These are phyloP conservation scores for Quercus rubra DNA, from an alignment of 306 rosid genomes.

Conservation along the genomic window DNA sequence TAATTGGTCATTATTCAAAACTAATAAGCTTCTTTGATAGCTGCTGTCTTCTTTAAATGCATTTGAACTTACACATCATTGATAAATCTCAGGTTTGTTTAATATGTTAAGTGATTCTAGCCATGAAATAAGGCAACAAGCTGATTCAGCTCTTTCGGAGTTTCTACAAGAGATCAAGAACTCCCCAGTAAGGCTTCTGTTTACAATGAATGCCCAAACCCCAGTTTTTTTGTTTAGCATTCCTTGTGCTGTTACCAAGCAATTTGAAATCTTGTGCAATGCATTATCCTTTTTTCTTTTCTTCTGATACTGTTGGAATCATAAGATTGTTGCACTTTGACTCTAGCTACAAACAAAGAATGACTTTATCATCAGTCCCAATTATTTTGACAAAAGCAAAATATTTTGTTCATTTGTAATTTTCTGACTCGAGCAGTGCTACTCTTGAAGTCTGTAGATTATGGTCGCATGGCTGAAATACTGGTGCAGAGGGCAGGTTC, in stretches of 20 bases:
- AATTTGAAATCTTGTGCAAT: conserved; percentile 10
- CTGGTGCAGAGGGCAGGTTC: conserved; percentile 94
- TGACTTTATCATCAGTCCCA: conserved; percentile 16
- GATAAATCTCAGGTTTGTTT: conserved; percentile 74
- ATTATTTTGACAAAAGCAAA: conserved; percentile 39
- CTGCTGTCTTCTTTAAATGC: conserved; percentile 1
- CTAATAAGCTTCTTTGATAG: conserved; percentile 4
- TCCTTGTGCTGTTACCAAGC: background rate
- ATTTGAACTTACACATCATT: conserved; percentile 22
- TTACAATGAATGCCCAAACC: conserved; percentile 5
- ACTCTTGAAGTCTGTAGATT: conserved; percentile 99
- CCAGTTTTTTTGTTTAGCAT: background rate
- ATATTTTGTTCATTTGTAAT: conserved; percentile 70
- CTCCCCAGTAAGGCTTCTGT: conserved; percentile 87
- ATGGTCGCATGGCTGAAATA: conserved; percentile 99
- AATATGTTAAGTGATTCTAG: conserved; percentile 97
- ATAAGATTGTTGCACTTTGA: background rate
- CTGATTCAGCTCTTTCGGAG: conserved; percentile 99
- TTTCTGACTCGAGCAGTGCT: conserved; percentile 99
- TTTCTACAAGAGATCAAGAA: conserved; percentile 98
- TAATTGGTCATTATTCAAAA: conserved; percentile 22
- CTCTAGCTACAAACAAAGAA: conserved; percentile 6
- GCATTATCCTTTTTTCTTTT: conserved; percentile 8
- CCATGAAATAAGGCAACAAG: conserved; percentile 97
- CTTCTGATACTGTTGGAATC: background rate